Percentiles rank a stretch among this genome's conserved stretches.
phyloP scores from a whole-genome alignment of 2,329 filamentous ascomycete genomes.

The Mollisiaceae sp. region DNA sequence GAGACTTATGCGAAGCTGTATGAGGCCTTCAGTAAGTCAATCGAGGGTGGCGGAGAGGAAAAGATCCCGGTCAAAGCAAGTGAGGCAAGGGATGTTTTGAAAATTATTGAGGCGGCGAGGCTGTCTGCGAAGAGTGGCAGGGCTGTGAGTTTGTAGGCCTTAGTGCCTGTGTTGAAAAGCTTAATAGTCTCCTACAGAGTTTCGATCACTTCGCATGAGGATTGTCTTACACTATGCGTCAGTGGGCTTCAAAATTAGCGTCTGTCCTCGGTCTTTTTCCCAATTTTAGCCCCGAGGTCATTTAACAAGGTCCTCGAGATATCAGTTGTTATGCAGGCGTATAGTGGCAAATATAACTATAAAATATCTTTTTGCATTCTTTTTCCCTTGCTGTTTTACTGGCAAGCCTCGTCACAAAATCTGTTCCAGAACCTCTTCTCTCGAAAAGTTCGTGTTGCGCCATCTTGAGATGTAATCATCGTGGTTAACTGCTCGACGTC shows the following conservation, averaged over 20 bases:
- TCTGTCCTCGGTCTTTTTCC: no score
- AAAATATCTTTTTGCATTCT: no score
- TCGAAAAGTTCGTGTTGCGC: slow-evolving; percentile 69
- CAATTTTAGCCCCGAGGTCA: no score
- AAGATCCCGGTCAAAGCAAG: slow-evolving; percentile 58
- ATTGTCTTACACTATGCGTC: no score
- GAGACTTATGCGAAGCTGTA: slow-evolving; percentile 75
- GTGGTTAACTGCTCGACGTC: slow-evolving; percentile 63
- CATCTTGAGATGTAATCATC: slow-evolving; percentile 83
- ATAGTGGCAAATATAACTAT: no score
- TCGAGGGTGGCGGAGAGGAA: slow-evolving; percentile 52
- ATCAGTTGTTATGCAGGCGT: no score
- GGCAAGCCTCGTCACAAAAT: slow-evolving; percentile 32
- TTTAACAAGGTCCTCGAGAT: no score
- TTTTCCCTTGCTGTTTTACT: no score
- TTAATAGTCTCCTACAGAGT: no score
- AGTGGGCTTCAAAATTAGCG: no score
- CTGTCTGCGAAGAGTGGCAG: slow-evolving; percentile 57
- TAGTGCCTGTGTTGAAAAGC: not conserved
- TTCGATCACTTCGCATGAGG: no score
- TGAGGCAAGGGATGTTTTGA: slow-evolving; percentile 58
- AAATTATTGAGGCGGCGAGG: slow-evolving; percentile 59
- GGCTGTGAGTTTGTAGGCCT: slow-evolving; percentile 35
- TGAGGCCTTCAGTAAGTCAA: slow-evolving; percentile 54
- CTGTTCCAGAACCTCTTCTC: slow-evolving; percentile 35